These are phyloP conservation scores for Herpetomonas tarakana DNA, from an alignment of 208 protist species.

Conservation along the genomic window DNA sequence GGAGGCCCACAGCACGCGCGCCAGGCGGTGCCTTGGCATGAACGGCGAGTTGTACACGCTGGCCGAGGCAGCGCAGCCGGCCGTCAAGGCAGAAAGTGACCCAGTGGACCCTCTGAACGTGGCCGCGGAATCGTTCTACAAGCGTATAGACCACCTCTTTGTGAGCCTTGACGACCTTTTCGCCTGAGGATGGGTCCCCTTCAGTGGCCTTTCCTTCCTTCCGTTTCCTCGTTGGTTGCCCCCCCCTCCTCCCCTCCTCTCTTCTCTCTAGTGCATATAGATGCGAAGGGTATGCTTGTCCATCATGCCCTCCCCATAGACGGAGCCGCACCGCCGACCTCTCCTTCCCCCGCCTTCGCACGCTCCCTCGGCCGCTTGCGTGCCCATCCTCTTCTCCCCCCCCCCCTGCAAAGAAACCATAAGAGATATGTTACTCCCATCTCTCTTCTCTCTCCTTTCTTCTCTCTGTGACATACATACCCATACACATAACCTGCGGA, in stretches of 20 bases:
- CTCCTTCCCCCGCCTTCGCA: no score
- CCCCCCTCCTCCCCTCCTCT: neutral
- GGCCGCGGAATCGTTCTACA: constrained; percentile 78
- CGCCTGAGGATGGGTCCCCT: neutral
- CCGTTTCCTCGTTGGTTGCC: neutral
- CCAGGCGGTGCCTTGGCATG: constrained; percentile 69
- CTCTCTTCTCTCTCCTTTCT: constrained; percentile 7
- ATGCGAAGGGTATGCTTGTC: neutral
- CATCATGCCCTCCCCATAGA: neutral
- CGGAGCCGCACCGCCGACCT: no score
- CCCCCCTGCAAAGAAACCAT: neutral
- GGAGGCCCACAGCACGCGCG: constrained; percentile 53
- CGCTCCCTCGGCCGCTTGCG: no score
- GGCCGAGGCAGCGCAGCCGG: constrained; percentile 43
- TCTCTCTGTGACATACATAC: neutral
- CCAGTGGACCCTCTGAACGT: constrained; percentile 72
- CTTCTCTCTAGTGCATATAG: neutral
- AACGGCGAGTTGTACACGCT: constrained; percentile 64
- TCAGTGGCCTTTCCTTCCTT: constrained; percentile 2
- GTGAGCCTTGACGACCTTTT: constrained; percentile 72
- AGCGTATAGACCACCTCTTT: constrained; percentile 81
- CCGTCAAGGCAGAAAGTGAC: constrained; percentile 32
- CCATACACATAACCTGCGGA: no score
- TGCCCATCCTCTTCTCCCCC: no score
- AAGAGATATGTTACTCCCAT: constrained; percentile 1